Conservation (phyloP, 768 basidiomycete genomes). For the Kwoniella sp. region DNA sequence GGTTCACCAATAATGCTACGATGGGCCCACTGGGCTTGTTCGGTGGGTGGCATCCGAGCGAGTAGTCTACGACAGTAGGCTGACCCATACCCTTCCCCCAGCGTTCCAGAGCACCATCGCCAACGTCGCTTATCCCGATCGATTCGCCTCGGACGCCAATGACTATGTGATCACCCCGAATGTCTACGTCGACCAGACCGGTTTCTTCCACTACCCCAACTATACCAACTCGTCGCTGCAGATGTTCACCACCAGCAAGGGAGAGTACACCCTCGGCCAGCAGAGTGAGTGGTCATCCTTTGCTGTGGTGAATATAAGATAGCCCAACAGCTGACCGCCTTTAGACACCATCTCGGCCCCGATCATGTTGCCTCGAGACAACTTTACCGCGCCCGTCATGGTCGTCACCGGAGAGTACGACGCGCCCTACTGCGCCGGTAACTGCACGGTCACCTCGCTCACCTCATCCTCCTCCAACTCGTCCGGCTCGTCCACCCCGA, state of each 20-base stretch:
- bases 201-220: slow-evolving; percentile 38
- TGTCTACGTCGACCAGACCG: slow-evolving; percentile 24
- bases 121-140: slow-evolving; percentile 23
- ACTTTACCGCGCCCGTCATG: slow-evolving; percentile 26
- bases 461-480: background rate
- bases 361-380: slow-evolving; percentile 1
- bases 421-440: slow-evolving; percentile 29
- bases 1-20: slow-evolving; percentile 31
- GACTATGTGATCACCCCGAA: slow-evolving; percentile 30
- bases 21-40: slow-evolving; percentile 27
- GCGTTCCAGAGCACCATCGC: slow-evolving; percentile 30
- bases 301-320: too few species aligned
- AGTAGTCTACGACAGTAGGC: background rate
- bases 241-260: slow-evolving; percentile 29
- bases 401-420: slow-evolving; percentile 33
- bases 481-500: background rate
- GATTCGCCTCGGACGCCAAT: slow-evolving; percentile 23
- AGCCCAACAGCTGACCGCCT: slow-evolving; percentile 1
- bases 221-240: slow-evolving; percentile 27
- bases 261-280: slow-evolving; percentile 36
- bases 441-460: slow-evolving; percentile 21
- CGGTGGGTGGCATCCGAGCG: background rate
- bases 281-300: slow-evolving; percentile 12
- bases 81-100: background rate
- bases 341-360: slow-evolving; percentile 21